Evolutionary conservation across 176 grass and related monocot genomes (phyloP).

Genomic region (barley (Hordeum vulgare)): DNA sequence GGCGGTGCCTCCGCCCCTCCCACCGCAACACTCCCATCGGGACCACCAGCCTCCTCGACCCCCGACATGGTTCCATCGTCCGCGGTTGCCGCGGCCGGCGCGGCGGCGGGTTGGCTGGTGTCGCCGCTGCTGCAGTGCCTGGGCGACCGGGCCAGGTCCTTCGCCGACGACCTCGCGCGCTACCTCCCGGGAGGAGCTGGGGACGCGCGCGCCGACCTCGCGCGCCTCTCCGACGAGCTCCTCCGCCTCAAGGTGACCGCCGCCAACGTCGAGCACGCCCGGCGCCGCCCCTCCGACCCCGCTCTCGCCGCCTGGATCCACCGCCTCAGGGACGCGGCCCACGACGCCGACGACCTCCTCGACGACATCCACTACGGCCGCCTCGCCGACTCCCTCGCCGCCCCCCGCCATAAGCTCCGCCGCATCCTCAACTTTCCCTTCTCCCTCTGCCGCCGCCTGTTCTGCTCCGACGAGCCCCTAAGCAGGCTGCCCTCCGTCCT

Average conservation of each 20-base stretch:
- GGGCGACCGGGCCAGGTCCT: slow-evolving; percentile 2
- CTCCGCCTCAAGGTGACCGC: neutral
- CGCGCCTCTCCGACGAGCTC: neutral
- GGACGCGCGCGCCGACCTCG: neutral
- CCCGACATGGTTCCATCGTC: neutral
- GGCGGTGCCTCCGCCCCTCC: neutral
- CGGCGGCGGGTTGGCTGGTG: slow-evolving; percentile 13
- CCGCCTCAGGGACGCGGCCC: slow-evolving; percentile 16
- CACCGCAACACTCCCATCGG: neutral
- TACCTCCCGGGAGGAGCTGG: neutral
- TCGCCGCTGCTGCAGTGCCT: slow-evolving; percentile 16
- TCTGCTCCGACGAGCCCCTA: slow-evolving; percentile 10
- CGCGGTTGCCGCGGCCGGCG: neutral
- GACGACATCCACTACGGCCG: slow-evolving; percentile 12
- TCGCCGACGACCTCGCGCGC: neutral
- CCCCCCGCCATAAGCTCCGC: neutral
- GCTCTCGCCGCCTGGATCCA: neutral
- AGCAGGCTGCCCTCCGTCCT: slow-evolving; percentile 3
- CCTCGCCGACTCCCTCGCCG: neutral
- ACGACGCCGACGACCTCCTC: slow-evolving; percentile 25
- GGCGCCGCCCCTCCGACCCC: neutral
- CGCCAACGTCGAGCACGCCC: slow-evolving; percentile 8
- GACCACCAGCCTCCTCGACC: neutral
- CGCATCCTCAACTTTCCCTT: neutral
- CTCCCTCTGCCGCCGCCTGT: neutral